Base-by-base conservation (phyloP, 805 yeast species). In the Yueomyces sp. region DNA sequence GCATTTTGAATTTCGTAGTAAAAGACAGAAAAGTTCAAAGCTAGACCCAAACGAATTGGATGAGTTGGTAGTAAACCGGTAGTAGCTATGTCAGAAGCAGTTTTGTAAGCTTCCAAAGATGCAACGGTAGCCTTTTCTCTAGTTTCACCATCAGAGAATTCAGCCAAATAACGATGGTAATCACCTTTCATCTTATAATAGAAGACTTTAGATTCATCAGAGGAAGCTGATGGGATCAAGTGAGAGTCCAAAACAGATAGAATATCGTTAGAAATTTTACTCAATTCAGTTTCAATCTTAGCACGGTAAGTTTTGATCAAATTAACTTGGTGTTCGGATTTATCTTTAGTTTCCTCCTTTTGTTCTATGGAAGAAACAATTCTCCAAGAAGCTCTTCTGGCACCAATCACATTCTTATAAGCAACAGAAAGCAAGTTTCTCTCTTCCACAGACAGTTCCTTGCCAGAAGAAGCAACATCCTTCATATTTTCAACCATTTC, bases 301-400 rank as follows among this genome's bases (percentile, higher is more conserved):
- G 85, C 71, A 70, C 96, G 87, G 76, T 88, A 86, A 49, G 83
- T 90, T 69, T 88, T 83, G 65, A 87, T 87, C 62, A 87, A 77
- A 49, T 77, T 62, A 50, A 86, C 95, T 71, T 88, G 95, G 53
- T 77, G 70, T 59, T 84, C 90, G 19, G 57, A 52, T 44, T 85
- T 85, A 38, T 95, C 96, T 72, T 88, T 88, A 56, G 87, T 82
- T 68, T 88, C 96, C 72, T 90, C 97, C 72, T 87, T 88, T 71
- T 90, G 96, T 70, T 90, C 98, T 60, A 90, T 90, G 40, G 96
- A 86, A 36, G 96, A 87, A 43, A 92, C 96, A 62, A 92, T 87
- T 78, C 98, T 84, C 97, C 97, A 92, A 40, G 96, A 86, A 47
- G 98, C 97, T 73, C 98, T 88, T 62, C 97, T 87, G 47, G 97